Base-by-base conservation (phyloP, 2,329 filamentous ascomycete species). In the Pseudopithomyces chartarum region DNA sequence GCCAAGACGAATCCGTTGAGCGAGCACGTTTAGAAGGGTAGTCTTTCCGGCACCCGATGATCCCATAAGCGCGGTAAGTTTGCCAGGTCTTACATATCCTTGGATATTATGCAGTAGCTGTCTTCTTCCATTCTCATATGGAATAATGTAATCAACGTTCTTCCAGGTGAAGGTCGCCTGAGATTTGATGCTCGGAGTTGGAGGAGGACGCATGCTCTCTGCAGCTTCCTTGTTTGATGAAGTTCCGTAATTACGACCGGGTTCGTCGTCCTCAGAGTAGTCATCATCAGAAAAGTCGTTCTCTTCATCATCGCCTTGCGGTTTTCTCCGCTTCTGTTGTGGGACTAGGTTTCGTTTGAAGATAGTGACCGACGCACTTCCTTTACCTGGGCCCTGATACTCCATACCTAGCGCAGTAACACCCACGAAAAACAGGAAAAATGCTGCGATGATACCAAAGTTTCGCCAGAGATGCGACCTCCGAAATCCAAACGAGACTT, bases 21-120 rank as follows among this genome's bases (percentile, higher is more conserved):
- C 72, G 1, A 75, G 59, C 1, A 70, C 71, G 34, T 75, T 75
- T 6, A 75, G 58, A 3, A 80, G 54, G 1, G 71, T 75, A 2
- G 70, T 75, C 48, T 74, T 76, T 3, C 72, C 72, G 6, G 71
- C 70, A 13, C 54, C 89, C 88, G 40, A 92, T 86, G 79, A 78
- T 88, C 92, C 56, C 70, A 74, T 96, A 1, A 97, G 81, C 33
- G 91, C 92, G 7, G 92, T 97, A 52, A 96, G 77, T 11, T 91
- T 96, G 47, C 93, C 93, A 3, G 93, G 93, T 74, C 95, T 94
- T 48, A 97, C 92, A 87, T 91, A 97, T 19, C 93, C 93, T 61
- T 86, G 81, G 5, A 90, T 83, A 55, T 87, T 80, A 57, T 86
- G 80, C 11, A 90, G 73, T 3, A 89, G 71, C 3, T 71, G 71